phyloP scores from a whole-genome alignment of 2,329 filamentous ascomycete species.

The Fusarium ramigenum region DNA sequence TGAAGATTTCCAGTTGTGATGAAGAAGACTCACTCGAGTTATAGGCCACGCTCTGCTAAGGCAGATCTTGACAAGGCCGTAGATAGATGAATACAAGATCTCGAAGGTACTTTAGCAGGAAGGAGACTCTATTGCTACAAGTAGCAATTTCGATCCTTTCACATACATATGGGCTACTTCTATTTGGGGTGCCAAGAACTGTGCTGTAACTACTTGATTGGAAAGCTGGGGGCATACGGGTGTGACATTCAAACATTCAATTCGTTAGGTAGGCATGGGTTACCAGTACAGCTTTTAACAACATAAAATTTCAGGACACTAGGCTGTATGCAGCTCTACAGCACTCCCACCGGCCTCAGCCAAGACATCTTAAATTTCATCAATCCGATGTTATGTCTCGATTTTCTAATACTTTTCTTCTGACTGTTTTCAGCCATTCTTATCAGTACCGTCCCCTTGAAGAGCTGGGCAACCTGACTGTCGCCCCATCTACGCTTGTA shows the following conservation, averaged over 20 bases:
- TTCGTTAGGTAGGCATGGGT: not conserved
- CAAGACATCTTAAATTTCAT: not conserved
- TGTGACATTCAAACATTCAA: not conserved
- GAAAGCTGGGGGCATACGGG: not conserved
- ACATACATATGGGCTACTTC: not conserved
- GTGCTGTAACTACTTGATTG: not conserved
- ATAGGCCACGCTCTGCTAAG: conserved; percentile 27
- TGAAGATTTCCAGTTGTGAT: conserved; percentile 42
- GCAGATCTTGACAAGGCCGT: conserved; percentile 32
- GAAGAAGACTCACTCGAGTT: conserved; percentile 43
- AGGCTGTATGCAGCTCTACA: not conserved
- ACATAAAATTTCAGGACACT: not conserved
- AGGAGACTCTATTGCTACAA: not conserved
- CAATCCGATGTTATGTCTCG: not conserved
- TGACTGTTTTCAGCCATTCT: not conserved
- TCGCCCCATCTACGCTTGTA: not conserved
- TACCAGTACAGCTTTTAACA: not conserved
- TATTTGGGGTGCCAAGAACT: not conserved
- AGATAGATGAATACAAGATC: conserved; percentile 29
- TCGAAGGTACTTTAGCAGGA: not conserved
- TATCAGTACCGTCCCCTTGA: not conserved
- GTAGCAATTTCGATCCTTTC: not conserved
- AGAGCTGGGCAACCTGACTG: not conserved
- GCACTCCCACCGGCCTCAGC: not conserved
- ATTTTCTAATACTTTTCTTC: not conserved